Conservation (phyloP, 2,329 filamentous ascomycete species). For the Fusarium sp. region DNA sequence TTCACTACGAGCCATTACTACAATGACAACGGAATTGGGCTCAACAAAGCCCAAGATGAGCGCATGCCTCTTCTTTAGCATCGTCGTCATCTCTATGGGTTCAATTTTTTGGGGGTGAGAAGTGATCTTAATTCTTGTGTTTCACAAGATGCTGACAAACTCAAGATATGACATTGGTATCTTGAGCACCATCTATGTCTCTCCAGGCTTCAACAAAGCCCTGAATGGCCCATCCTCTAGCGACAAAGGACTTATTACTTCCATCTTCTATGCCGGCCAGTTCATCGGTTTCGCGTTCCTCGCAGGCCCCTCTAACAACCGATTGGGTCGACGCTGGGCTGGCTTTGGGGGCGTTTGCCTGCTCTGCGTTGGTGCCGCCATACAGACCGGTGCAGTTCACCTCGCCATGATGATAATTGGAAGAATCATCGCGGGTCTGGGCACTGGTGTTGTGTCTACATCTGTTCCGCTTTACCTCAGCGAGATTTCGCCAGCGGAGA, state of each 20-base stretch:
- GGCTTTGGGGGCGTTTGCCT: conserved; percentile 14
- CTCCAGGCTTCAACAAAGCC: conserved; percentile 24
- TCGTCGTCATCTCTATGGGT: conserved; percentile 24
- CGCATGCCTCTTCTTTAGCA: conserved; percentile 25
- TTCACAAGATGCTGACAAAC: neutral
- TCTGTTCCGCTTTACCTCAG: conserved; percentile 25
- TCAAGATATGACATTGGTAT: conserved; percentile 10
- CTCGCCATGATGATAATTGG: conserved; percentile 27
- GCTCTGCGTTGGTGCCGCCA: conserved; percentile 23
- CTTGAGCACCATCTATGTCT: conserved; percentile 26
- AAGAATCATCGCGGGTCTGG: conserved; percentile 24
- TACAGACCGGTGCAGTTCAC: conserved; percentile 28
- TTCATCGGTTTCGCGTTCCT: conserved; percentile 21
- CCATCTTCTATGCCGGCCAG: conserved; percentile 25
- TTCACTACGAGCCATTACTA: no score
- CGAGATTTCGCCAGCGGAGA: conserved; percentile 23
- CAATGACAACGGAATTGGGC: no score
- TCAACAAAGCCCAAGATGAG: conserved; percentile 14
- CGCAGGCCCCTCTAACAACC: conserved; percentile 16
- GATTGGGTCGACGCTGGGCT: conserved; percentile 19
- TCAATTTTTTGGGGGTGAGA: conserved; percentile 29
- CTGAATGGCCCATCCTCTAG: conserved; percentile 7
- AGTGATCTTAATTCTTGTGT: no score
- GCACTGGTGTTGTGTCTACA: conserved; percentile 17
- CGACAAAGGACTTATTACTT: conserved; percentile 26